phyloP scores from a whole-genome alignment of 495 filamentous ascomycete species.

The Durotheca rogersii region DNA sequence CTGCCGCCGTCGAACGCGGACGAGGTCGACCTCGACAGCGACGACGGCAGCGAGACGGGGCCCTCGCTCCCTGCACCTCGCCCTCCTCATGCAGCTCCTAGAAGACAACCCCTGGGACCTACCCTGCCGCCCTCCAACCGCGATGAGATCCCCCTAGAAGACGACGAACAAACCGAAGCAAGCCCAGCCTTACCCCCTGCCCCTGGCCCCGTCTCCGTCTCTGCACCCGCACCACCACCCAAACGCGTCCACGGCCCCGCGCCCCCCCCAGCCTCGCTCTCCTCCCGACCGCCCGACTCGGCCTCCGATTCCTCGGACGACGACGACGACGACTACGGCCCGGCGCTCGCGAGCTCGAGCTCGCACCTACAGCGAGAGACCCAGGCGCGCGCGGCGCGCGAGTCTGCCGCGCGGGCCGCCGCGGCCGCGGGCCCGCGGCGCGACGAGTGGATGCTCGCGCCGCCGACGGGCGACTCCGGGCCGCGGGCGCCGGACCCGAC shows the following conservation, averaged over 20 bases:
- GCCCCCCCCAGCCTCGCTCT: constrained; percentile 45
- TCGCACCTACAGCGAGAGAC: constrained; percentile 26
- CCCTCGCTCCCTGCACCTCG: constrained; percentile 18
- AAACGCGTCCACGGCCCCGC: constrained; percentile 49
- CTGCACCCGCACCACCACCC: constrained; percentile 15
- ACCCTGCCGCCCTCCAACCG: constrained; percentile 33
- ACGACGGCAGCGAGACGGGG: constrained; percentile 26
- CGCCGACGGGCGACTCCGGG: constrained; percentile 63
- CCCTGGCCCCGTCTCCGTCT: constrained; percentile 18
- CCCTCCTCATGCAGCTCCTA: constrained; percentile 1
- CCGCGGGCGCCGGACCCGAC: constrained; percentile 76
- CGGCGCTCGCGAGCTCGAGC: constrained; percentile 65
- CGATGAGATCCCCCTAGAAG: constrained; percentile 28
- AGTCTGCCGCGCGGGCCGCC: constrained; percentile 21
- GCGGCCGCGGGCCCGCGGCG: constrained; percentile 49
- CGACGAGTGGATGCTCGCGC: constrained; percentile 94
- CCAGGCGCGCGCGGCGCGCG: constrained; percentile 22
- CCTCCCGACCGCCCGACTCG: constrained; percentile 41
- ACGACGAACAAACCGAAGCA: constrained; percentile 19
- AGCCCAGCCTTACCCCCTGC: constrained; percentile 26
- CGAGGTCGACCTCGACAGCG: constrained; percentile 25
- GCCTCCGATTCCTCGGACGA: constrained; percentile 38
- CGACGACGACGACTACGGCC: constrained; percentile 64
- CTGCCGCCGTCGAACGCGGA: constrained; percentile 30
- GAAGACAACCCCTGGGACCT: constrained; percentile 39